Base-by-base conservation (phyloP, 805 yeast species). In the Kodamaea neixiangensis region DNA sequence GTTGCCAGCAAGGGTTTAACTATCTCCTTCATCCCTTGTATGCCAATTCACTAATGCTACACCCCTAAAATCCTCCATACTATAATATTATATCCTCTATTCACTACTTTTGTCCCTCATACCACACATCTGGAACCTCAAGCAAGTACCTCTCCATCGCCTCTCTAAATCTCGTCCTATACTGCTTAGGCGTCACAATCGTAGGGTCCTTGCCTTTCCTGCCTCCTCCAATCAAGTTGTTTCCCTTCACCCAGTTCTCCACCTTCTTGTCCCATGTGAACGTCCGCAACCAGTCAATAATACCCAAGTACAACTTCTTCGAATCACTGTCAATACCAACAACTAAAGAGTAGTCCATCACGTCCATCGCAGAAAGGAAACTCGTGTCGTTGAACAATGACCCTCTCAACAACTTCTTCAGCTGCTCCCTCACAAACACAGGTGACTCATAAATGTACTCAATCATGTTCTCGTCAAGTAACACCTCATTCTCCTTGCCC, bases 181-280 rank as follows among this genome's bases (percentile, higher is more conserved):
- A 94, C 69, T 94, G 99, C 60, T 91, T 83, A 1, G 99, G 99
- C 0, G 99, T 93, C 7, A 94, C 93, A 25, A 94, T 96, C 0
- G 99, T 94, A 0, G 99, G 99, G 57, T 89, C 96, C 60, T 89
- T 93, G 1, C 90, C 89, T 47, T 87, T 87, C 35, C 90, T 89
- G 1, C 88, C 85, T 4, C 91, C 91, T 4, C 91, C 91, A 40
- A 93, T 96, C 34, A 94, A 74, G 50, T 68, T 68, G 60, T 89
- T 87, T 50, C 96, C 99, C 65, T 94, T 94, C 34, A 94, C 99
- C 99, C 99, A 94, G 65, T 96, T 91, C 66, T 94, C 99, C 21
- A 94, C 81, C 68, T 92, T 94, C 68, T 94, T 94, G 62, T 94
- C 99, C 99, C 99, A 94, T 0, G 99, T 94, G 61, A 93, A 94